phyloP scores from a whole-genome alignment of 257 asterid genomes.

The Solanum dulcamara region DNA sequence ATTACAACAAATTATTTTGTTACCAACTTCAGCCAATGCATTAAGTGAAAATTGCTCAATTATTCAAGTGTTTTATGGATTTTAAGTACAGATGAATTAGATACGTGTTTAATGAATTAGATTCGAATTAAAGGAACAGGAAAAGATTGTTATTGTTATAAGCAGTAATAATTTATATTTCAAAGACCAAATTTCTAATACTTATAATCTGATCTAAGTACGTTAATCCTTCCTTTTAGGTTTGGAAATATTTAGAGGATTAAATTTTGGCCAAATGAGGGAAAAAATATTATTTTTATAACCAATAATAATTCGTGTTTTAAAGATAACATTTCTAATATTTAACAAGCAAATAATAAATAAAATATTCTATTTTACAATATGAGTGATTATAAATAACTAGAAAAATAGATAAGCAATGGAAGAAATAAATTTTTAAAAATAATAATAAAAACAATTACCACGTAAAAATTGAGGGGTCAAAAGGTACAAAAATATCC shows the following conservation, averaged over 20 bases:
- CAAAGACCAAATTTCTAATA: no score
- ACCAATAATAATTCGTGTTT: neutral
- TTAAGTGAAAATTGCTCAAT: no score
- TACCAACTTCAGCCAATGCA: neutral
- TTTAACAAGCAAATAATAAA: neutral
- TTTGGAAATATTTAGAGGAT: neutral
- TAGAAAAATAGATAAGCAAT: neutral
- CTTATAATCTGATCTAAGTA: no score
- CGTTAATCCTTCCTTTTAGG: neutral
- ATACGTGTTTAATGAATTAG: no score
- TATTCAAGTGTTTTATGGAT: neutral
- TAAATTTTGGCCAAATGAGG: neutral
- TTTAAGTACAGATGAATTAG: no score
- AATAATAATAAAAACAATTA: neutral
- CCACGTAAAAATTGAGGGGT: neutral
- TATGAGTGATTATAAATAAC: neutral
- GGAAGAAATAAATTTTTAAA: neutral
- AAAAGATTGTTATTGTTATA: no score
- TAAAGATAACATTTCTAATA: neutral
- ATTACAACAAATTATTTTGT: neutral
- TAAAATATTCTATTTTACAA: neutral
- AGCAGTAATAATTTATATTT: no score
- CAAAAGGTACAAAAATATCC: neutral
- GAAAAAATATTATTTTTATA: no score
- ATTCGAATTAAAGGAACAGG: no score